Base-by-base conservation (phyloP, 805 yeast genomes). In the Hemisphaericaspora nanyangensis region DNA sequence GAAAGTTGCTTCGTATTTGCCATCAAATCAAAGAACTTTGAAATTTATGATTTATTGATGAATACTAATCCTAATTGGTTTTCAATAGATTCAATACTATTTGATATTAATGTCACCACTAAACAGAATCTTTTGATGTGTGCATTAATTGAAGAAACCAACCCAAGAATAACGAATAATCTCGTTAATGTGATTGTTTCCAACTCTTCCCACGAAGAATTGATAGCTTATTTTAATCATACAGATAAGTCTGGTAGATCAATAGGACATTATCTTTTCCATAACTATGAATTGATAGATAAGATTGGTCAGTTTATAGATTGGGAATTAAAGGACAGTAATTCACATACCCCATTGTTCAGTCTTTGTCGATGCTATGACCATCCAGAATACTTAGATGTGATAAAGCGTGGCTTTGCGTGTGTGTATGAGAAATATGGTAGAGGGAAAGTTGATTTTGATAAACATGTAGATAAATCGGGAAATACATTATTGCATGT, bases 401-500 rank as follows among this genome's bases (percentile, higher is more conserved):
- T 86, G 49, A 60, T 86, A 5, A 35, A 47, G 13, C 58, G 53
- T 10, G 77, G 79, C 0, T 70, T 83, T 38, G 45, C 53, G 1
- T 61, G 70, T 12, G 78, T 76, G 0, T 55, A 53, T 36, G 45
- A 52, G 3, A 46, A 54, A 17, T 76, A 80, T 74, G 74, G 74
- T 39, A 19, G 31, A 5, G 40, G 35, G 3, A 50, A 52, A 4
- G 66, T 80, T 35, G 65, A 75, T 43, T 72, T 75, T 44, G 65
- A 65, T 31, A 80, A 78, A 20, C 97, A 91, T 54, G 63, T 77
- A 6, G 97, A 91, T 53, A 59, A 56, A 17, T 73, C 77, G 39
- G 91, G 91, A 0, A 88, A 89, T 54, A 79, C 93, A 0, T 53
- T 91, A 3, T 61, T 91, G 24, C 98, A 91, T 59, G 73, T 85